Evolutionary conservation across 108 stramenopile species (phyloP), one percentile per base, ranked within the genome.

Genomic region (Skeletonema tropicum): DNA sequence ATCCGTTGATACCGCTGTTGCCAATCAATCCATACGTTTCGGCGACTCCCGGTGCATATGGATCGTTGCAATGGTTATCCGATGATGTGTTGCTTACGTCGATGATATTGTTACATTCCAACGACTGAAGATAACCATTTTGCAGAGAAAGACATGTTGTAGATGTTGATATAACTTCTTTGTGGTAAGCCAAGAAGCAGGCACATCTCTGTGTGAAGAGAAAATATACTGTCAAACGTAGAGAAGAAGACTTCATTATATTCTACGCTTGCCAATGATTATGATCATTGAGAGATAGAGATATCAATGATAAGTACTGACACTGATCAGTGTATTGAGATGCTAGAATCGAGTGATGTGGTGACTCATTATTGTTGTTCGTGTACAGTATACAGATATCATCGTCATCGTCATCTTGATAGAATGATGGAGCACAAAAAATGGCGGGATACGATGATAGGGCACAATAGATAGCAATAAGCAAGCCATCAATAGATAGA

Each of bases 11-110:
- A 61, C 88, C 86, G 17, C 87, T 91, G 0, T 77, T 39, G 6
- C 88, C 89, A 14, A 86, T 84, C 1, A 88, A 70, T 26, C 92
- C 90, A 77, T 93, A 93, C 29, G 89, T 85, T 65, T 91, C 86
- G 5, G 90, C 88, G 80, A 93, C 87, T 21, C 90, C 92, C 15
- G 87, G 81, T 23, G 88, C 85, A 68, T 93, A 89, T 1, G 91
- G 91, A 70, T 92, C 88, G 74, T 57, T 55, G 30, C n/a, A 19
- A 60, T 65, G 0, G 45, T 31, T 12, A 0, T 60, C 59, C 21
- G 3, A 1, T 15, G 59, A 60, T 60, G 13, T 15, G 59, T 6
- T 60, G 23, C 59, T 14, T 21, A 15, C 14, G 29, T 14, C 59
- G 0, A 60, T 60, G 5, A 60, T 60, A 60, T 60, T 32, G 14